These are phyloP conservation scores for Orbilia brochopaga DNA, from an alignment of 2,329 filamentous ascomycete species.

Conservation along the genomic window DNA sequence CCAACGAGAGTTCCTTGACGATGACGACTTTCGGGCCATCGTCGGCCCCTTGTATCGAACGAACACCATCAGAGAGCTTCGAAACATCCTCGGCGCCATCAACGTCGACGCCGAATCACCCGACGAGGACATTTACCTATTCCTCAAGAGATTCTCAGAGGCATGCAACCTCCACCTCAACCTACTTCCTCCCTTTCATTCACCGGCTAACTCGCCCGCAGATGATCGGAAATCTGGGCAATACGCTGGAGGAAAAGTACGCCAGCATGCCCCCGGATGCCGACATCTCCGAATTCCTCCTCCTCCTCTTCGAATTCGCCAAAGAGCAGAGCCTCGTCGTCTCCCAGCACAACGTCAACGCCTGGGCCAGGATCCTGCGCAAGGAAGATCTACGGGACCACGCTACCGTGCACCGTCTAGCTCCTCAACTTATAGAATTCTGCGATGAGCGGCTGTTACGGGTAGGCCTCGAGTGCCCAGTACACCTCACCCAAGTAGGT, in stretches of 20 bases:
- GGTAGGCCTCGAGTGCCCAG: constrained; percentile 47
- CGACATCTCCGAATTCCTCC: constrained; percentile 76
- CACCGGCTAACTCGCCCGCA: constrained; percentile 57
- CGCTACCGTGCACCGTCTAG: constrained; percentile 68
- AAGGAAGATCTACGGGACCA: constrained; percentile 73
- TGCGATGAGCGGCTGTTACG: constrained; percentile 79
- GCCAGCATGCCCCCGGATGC: constrained; percentile 68
- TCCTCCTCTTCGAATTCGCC: constrained; percentile 77
- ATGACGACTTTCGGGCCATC: constrained; percentile 78
- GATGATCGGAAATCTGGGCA: constrained; percentile 84
- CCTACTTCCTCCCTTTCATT: background rate
- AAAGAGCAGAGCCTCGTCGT: constrained; percentile 87
- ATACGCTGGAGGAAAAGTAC: constrained; percentile 80
- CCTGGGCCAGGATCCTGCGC: constrained; percentile 82
- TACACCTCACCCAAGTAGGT: background rate
- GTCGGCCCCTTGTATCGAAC: constrained; percentile 78
- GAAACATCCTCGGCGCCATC: constrained; percentile 79
- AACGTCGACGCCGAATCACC: constrained; percentile 79
- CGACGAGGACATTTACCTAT: constrained; percentile 87
- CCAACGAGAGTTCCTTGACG: constrained; percentile 73
- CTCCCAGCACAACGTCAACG: constrained; percentile 88
- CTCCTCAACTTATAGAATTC: constrained; percentile 78
- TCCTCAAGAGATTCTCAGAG: constrained; percentile 93
- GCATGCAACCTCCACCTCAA: constrained; percentile 60
- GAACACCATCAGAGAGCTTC: constrained; percentile 73